Evolutionary conservation across 1,139 yeast species (phyloP), one percentile per base, ranked within the genome.

Genomic region (Arxiozyma telluris): DNA sequence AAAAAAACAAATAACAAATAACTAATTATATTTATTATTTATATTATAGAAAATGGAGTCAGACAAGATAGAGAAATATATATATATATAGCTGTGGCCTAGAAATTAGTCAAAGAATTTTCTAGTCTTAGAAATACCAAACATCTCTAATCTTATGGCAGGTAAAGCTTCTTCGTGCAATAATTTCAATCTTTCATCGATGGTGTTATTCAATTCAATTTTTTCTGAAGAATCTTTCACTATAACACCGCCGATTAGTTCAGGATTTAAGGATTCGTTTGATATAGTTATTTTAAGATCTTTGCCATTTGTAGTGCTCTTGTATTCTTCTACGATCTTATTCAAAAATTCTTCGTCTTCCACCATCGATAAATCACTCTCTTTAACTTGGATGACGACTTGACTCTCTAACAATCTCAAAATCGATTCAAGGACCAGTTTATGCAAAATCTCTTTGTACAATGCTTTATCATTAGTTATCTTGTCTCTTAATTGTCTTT

Each of bases 181-280:
- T 59, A 94, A 76, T 66, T 83, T 80, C 68, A 93, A 81, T 74
- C 99, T 87, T 76, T 91, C 97, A 66, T 89, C 96, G 67, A 94
- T 80, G 44, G 98, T 91, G 76, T 93, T 93, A 73, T 88, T 78
- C 56, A 93, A 89, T 64, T 85, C 91, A 62, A 94, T 91, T 74
- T 87, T 89, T 54, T 96, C 96, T 42, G 80, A 70, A 47, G 79
- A 79, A 67, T 86, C 87, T 56, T 79, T 71, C 52, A 89, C 78
- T 53, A 89, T 71, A 52, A 84, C 89, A 66, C 99, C 99, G 58
- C 99, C 99, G 51, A 94, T 83, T 57, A 75, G 73, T 58, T 82
- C 84, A 54, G 81, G 77, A 59, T 76, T 75, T 68, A 90, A 78
- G 69, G 71, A 81, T 48, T 76, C 69, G 8, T 84, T 87, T 61